Conservation (phyloP, 371 early-diverging fungal genomes). For the Mucor racemosus region DNA sequence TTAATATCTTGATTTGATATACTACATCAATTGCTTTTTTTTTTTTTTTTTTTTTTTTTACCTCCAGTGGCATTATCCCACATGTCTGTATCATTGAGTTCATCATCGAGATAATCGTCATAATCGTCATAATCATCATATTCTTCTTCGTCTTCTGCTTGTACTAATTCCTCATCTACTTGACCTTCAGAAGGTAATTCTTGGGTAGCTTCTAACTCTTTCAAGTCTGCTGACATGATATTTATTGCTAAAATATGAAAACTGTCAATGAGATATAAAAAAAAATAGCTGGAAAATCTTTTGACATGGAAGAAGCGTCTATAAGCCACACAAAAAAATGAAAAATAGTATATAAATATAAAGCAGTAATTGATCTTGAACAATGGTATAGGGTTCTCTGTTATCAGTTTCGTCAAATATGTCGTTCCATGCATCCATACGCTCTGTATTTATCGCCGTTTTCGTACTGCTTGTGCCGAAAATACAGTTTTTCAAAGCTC, state of each 20-base stretch:
- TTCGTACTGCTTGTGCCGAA: no score
- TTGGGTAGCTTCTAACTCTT: background rate
- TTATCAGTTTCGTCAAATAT: no score
- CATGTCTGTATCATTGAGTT: conserved; percentile 63
- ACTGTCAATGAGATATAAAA: background rate
- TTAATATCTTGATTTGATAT: no score
- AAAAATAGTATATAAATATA: background rate
- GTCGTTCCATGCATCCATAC: no score
- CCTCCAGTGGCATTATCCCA: conserved; percentile 65
- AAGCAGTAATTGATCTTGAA: no score
- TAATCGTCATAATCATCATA: conserved; percentile 56
- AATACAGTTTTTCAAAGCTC: no score
- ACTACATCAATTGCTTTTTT: no score
- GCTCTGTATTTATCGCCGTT: no score
- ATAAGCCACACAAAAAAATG: background rate
- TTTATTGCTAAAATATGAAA: background rate
- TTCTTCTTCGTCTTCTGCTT: no score
- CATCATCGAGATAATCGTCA: conserved; percentile 62
- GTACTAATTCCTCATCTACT: background rate
- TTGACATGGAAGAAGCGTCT: background rate
- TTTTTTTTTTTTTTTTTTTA: background rate
- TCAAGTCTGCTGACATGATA: background rate
- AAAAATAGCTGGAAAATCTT: background rate
- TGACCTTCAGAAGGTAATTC: background rate
- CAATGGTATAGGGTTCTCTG: no score